Evolutionary conservation across 805 yeast species (phyloP).

Genomic region (Blastobotrys parvus): DNA sequence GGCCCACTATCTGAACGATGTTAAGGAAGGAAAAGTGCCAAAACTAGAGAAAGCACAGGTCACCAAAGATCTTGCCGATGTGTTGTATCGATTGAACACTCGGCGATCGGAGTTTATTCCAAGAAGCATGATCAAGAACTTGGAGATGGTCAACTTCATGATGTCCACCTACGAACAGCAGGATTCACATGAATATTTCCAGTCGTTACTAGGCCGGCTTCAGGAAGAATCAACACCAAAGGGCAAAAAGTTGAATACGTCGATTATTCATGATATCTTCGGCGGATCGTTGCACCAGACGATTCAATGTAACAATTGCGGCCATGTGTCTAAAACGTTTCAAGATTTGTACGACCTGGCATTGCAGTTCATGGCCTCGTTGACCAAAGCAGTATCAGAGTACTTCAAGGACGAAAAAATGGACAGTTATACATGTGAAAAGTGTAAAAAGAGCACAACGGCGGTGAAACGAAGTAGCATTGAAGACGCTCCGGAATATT

Average conservation of each 20-base stretch:
- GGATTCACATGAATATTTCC: constrained; percentile 94
- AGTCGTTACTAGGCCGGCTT: constrained; percentile 78
- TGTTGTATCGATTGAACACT: constrained; percentile 19
- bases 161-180: constrained; percentile 98
- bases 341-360: constrained; percentile 94
- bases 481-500: constrained; percentile 77
- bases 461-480: constrained; percentile 73
- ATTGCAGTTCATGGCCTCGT: constrained; percentile 59
- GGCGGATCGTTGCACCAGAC: constrained; percentile 84
- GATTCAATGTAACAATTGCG: constrained; percentile 76
- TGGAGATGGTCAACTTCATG: constrained; percentile 86
- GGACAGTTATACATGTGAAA: constrained; percentile 73
- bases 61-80: constrained; percentile 24
- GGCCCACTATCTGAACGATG: constrained; percentile 69
- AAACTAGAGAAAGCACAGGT: constrained; percentile 18
- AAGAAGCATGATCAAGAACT: constrained; percentile 55
- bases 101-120: constrained; percentile 46
- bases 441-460: constrained; percentile 65
- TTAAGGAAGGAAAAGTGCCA: constrained; percentile 43
- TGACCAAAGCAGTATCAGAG: constrained; percentile 68
- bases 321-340: constrained; percentile 73
- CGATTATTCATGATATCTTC: constrained; percentile 84
- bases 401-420: constrained; percentile 79
- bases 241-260: constrained; percentile 73
- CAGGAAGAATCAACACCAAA: constrained; percentile 92